phyloP scores from a whole-genome alignment of 2,329 filamentous ascomycete genomes.

The Talaromyces sp. region DNA sequence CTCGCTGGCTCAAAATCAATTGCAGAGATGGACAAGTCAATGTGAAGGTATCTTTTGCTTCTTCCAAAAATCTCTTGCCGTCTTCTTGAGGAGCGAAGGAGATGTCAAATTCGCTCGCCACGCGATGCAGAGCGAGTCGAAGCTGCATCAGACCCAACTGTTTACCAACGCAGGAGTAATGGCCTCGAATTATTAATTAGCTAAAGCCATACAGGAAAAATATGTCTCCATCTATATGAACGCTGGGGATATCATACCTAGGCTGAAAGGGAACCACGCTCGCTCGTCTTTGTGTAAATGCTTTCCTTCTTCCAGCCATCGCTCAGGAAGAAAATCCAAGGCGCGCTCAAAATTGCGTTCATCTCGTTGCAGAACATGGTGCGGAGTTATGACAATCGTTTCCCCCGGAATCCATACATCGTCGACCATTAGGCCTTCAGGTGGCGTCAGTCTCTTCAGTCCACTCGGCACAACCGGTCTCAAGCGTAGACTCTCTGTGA shows the following conservation, averaged over 20 bases:
- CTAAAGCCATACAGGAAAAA: background rate
- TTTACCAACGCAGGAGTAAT: constrained; percentile 35
- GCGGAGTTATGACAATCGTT: background rate
- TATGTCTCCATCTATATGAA: too few relatives aligned
- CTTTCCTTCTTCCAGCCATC: constrained; percentile 30
- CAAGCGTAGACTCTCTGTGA: background rate
- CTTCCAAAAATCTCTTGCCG: constrained; percentile 18
- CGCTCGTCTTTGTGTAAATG: constrained; percentile 20
- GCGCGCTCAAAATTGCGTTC: constrained; percentile 23
- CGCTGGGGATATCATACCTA: constrained; percentile 12
- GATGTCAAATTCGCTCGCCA: constrained; percentile 24
- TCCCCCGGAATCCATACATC: background rate
- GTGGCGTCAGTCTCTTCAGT: background rate
- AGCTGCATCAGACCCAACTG: constrained; percentile 36
- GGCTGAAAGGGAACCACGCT: constrained; percentile 32
- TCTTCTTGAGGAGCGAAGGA: constrained; percentile 23
- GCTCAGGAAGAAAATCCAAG: constrained; percentile 34
- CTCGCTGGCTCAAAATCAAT: constrained; percentile 5
- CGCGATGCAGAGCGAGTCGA: constrained; percentile 25
- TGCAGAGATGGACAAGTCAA: constrained; percentile 33
- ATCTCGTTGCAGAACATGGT: constrained; percentile 5
- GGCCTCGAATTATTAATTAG: constrained; percentile 16
- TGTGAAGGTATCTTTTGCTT: constrained; percentile 25
- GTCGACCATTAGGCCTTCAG: background rate
- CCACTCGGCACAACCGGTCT: background rate